These are phyloP conservation scores for Coniferiporia weirii DNA, from an alignment of 1,284 basidiomycete genomes.

Conservation along the genomic window DNA sequence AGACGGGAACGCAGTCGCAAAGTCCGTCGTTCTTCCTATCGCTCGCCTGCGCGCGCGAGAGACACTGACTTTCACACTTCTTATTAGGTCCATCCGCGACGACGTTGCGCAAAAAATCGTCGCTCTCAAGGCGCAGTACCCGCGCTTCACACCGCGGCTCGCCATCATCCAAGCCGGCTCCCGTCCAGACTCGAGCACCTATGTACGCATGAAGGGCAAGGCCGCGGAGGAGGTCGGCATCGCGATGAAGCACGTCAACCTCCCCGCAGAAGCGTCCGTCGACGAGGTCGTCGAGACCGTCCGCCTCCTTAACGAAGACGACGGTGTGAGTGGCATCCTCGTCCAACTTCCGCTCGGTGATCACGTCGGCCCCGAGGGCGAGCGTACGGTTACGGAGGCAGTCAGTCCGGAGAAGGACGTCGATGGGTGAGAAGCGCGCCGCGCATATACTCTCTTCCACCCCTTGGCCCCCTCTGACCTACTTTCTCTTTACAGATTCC, in stretches of 20 bases:
- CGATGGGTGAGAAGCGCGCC: constrained; percentile 66
- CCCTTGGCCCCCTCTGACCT: constrained; percentile 1
- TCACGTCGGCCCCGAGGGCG: constrained; percentile 79
- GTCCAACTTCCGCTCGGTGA: constrained; percentile 96
- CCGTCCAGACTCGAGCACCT: constrained; percentile 85
- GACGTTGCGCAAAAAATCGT: constrained; percentile 65
- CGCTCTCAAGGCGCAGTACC: constrained; percentile 54
- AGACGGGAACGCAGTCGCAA: constrained; percentile 86
- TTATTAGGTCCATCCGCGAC: constrained; percentile 76
- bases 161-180: constrained; percentile 94
- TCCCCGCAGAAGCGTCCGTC: constrained; percentile 71
- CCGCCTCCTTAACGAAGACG: constrained; percentile 80
- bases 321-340: constrained; percentile 82
- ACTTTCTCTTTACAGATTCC: constrained; percentile 60
- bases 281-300: constrained; percentile 79
- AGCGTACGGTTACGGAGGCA: constrained; percentile 91
- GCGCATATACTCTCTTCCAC: constrained; percentile 14
- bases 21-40: constrained; percentile 46
- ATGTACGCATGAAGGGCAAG: constrained; percentile 97
- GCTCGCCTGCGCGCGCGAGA: constrained; percentile 8
- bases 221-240: constrained; percentile 96
- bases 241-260: constrained; percentile 74
- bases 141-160: constrained; percentile 86
- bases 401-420: constrained; percentile 94
- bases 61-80: no score